A percentile compares a stretch with the other conserved stretches of the same genome.
Conservation (phyloP, 306 rosid species). For the Potentilla sterilis region DNA sequence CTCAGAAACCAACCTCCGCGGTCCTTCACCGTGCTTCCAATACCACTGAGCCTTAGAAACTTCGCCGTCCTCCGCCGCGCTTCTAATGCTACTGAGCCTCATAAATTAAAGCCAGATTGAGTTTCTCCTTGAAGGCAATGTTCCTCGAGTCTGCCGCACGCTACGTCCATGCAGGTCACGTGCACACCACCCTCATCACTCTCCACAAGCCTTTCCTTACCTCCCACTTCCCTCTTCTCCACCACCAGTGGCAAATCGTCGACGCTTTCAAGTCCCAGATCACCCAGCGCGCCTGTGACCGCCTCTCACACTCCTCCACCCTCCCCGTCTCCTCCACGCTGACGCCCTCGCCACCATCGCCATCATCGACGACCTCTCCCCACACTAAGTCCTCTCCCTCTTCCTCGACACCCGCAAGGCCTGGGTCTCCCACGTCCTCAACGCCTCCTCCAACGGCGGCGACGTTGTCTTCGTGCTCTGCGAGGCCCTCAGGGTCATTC, state of each 20-base stretch:
- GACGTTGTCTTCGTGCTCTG: slow-evolving; percentile 69
- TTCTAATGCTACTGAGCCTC: too few species aligned
- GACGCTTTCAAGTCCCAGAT: slow-evolving; percentile 89
- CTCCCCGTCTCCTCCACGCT: slow-evolving; percentile 49
- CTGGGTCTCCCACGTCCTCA: slow-evolving; percentile 64
- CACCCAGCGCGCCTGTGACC: slow-evolving; percentile 88
- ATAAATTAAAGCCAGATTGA: too few species aligned
- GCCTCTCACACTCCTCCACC: slow-evolving; percentile 11
- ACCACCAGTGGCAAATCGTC: slow-evolving; percentile 98
- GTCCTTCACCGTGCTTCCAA: too few species aligned
- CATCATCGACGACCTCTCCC: slow-evolving; percentile 71
- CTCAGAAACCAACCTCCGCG: too few species aligned
- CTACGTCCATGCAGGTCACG: slow-evolving; percentile 77
- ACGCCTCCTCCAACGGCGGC: slow-evolving; percentile 36
- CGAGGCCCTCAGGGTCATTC: slow-evolving; percentile 78
- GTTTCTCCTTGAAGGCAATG: too few species aligned
- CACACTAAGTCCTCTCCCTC: slow-evolving; percentile 58
- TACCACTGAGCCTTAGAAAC: too few species aligned
- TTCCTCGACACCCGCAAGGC: slow-evolving; percentile 81
- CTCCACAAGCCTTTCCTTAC: slow-evolving; percentile 45
- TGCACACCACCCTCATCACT: slow-evolving; percentile 35
- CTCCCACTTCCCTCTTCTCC: slow-evolving; percentile 76
- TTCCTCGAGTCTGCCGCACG: slow-evolving; percentile 88
- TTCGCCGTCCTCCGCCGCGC: too few species aligned
- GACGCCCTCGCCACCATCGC: slow-evolving; percentile 88